Percentiles rank a stretch among this genome's conserved stretches.
These are phyloP conservation scores for Aphanocladium album DNA, from an alignment of 2,329 filamentous ascomycete species.

Conservation along the genomic window DNA sequence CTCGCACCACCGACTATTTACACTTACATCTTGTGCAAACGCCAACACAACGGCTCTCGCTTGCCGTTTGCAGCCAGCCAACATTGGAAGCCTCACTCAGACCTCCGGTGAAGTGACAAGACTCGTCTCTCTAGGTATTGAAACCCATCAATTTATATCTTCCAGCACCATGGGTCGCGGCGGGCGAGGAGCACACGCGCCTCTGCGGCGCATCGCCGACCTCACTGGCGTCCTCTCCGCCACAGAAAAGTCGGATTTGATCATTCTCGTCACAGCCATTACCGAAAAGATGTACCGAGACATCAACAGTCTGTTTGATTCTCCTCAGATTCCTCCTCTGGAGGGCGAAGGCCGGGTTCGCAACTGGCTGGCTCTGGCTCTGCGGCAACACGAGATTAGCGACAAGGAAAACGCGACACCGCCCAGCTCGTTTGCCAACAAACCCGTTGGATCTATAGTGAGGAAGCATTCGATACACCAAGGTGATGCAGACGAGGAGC, in stretches of 20 bases:
- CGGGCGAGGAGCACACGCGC: conserved; percentile 28
- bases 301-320: conserved; percentile 48
- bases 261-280: conserved; percentile 46
- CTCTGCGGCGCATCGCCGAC: conserved; percentile 43
- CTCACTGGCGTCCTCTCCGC: conserved; percentile 44
- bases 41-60: background rate
- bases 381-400: conserved; percentile 23
- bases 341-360: conserved; percentile 26
- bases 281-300: conserved; percentile 52
- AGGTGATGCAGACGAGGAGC: conserved; percentile 6
- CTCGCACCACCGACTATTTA: background rate
- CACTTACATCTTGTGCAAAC: background rate
- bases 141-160: background rate
- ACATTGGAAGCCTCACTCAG: background rate
- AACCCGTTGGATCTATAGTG: conserved; percentile 25
- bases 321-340: conserved; percentile 31
- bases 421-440: conserved; percentile 18
- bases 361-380: conserved; percentile 32
- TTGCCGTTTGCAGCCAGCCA: background rate
- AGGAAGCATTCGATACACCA: conserved; percentile 23
- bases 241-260: conserved; percentile 48
- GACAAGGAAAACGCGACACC: conserved; percentile 23
- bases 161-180: conserved; percentile 34
- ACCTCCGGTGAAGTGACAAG: too few species aligned
- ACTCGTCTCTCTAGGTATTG: background rate